Evolutionary conservation across 495 filamentous ascomycete species (phyloP).

Genomic region (Aspergillus bridgeri): DNA sequence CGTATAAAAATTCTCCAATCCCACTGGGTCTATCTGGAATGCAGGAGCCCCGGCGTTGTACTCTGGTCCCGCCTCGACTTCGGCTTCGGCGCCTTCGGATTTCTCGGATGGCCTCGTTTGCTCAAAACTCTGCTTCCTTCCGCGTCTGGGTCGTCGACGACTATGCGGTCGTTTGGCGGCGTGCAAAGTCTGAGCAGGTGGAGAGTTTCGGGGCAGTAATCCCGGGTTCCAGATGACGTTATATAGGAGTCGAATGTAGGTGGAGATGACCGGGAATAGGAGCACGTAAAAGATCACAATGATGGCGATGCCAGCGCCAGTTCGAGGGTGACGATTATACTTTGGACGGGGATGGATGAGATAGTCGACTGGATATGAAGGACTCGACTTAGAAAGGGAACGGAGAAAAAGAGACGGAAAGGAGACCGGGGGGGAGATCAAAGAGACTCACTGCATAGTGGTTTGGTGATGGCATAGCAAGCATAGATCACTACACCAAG

Average conservation of each 20-base stretch:
- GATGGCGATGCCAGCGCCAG: slow-evolving; percentile 61
- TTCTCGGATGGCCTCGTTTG: slow-evolving; percentile 25
- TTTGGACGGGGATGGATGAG: slow-evolving; percentile 52
- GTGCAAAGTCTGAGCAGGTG: slow-evolving; percentile 18
- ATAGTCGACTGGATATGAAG: slow-evolving; percentile 52
- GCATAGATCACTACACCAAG: slow-evolving; percentile 58
- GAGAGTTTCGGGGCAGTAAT: slow-evolving; percentile 57
- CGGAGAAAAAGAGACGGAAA: too few species aligned
- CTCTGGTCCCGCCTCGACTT: slow-evolving; percentile 24
- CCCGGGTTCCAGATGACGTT: slow-evolving; percentile 66
- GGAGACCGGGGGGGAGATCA: neutral
- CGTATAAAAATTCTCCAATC: slow-evolving; percentile 61
- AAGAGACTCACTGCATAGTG: slow-evolving; percentile 51
- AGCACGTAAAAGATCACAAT: slow-evolving; percentile 68
- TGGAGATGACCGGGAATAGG: slow-evolving; percentile 58
- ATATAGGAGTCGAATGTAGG: slow-evolving; percentile 66
- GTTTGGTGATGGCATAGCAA: slow-evolving; percentile 57
- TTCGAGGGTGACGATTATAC: slow-evolving; percentile 35
- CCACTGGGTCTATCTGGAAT: slow-evolving; percentile 25
- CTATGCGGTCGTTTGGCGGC: slow-evolving; percentile 13
- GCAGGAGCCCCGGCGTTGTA: slow-evolving; percentile 21
- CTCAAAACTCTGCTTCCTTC: slow-evolving; percentile 19
- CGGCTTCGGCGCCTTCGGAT: slow-evolving; percentile 17
- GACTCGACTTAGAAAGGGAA: neutral
- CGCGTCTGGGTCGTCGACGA: slow-evolving; percentile 12